Evolutionary conservation across 2,329 filamentous ascomycete species (phyloP).

Genomic region (Colletotrichum gloeosporioides): DNA sequence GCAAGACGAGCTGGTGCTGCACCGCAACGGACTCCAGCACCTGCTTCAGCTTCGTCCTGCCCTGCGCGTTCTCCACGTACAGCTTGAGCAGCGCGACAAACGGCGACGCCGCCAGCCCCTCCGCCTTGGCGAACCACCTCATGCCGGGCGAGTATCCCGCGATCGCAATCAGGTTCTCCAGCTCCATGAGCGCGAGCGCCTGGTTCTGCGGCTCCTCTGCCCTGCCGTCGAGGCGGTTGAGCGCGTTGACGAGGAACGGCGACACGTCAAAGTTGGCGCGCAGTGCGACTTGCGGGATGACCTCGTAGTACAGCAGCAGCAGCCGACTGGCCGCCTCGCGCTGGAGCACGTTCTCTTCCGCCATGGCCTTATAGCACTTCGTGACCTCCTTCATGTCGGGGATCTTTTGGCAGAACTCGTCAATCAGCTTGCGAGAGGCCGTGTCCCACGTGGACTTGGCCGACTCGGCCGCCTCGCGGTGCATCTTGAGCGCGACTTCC

Average conservation of each 20-base stretch:
- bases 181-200: conserved; percentile 70
- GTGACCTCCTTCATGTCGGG: conserved; percentile 85
- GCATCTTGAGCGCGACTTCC: conserved; percentile 64
- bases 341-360: conserved; percentile 74
- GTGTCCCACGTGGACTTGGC: conserved; percentile 67
- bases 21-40: conserved; percentile 66
- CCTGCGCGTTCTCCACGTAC: conserved; percentile 10
- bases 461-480: conserved; percentile 50
- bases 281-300: conserved; percentile 78
- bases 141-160: conserved; percentile 82
- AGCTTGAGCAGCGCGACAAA: conserved; percentile 73
- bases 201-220: conserved; percentile 53
- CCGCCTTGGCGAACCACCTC: conserved; percentile 85
- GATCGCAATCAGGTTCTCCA: conserved; percentile 82
- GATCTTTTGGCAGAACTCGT: conserved; percentile 78
- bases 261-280: conserved; percentile 91
- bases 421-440: conserved; percentile 69
- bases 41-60: conserved; percentile 24
- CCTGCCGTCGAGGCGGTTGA: conserved; percentile 65
- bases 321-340: conserved; percentile 80
- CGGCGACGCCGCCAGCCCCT: conserved; percentile 68
- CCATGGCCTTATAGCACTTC: conserved; percentile 71
- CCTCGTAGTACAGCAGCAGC: conserved; percentile 83
- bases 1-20: conserved; percentile 71
- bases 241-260: conserved; percentile 70